These are phyloP conservation scores for Gamsiella multidivaricata DNA, from an alignment of 192 early-diverging fungal genomes.

Conservation along the genomic window DNA sequence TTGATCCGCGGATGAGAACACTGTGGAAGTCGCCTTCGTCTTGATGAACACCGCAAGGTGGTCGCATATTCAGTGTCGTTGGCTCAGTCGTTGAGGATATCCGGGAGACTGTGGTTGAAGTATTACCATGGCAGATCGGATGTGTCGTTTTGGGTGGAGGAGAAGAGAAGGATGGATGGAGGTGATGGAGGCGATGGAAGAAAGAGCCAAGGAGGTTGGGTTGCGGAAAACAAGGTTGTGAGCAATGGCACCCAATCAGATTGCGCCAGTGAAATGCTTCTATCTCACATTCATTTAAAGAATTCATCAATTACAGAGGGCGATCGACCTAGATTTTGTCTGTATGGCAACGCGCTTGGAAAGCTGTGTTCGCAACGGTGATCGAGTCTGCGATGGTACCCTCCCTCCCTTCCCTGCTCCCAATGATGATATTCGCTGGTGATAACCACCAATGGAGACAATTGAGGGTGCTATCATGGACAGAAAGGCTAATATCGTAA, in stretches of 20 bases:
- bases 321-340: not conserved
- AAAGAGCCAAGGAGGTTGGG: not conserved
- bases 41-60: not conserved
- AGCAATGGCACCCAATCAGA: conserved; percentile 11
- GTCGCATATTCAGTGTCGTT: not conserved
- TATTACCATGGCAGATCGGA: conserved; percentile 15
- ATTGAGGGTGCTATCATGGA: no score
- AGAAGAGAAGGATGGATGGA: not conserved
- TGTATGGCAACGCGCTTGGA: not conserved
- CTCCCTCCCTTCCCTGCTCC: no score
- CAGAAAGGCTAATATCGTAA: no score
- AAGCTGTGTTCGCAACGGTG: no score
- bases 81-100: not conserved
- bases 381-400: no score
- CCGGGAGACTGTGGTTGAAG: not conserved
- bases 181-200: not conserved
- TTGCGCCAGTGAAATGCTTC: conserved; percentile 20
- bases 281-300: conserved; percentile 1
- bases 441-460: no score
- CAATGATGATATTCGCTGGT: no score
- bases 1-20: not conserved
- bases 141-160: not conserved
- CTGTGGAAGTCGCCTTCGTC: no score
- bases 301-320: conserved; percentile 1
- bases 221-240: not conserved